phyloP scores from a whole-genome alignment of 192 early-diverging fungal genomes.

The Coemansia sp. region DNA sequence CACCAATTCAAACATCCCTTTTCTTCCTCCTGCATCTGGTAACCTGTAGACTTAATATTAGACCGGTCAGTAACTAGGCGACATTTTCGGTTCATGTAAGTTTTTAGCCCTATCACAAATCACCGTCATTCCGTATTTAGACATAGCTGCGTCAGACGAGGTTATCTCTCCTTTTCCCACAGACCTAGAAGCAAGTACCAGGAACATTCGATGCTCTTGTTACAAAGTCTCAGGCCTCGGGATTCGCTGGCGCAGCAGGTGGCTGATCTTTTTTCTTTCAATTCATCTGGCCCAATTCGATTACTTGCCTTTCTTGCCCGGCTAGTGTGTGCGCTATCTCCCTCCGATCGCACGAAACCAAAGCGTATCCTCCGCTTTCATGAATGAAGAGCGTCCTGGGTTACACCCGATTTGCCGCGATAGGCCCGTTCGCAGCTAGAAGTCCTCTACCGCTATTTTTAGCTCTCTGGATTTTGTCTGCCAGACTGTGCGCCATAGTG shows the following conservation, averaged over 20 bases:
- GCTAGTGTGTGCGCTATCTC: background rate
- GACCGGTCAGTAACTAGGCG: background rate
- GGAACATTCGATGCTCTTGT: background rate
- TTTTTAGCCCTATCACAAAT: background rate
- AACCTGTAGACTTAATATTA: conserved; percentile 1
- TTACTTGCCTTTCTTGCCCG: background rate
- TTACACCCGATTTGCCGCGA: conserved; percentile 2
- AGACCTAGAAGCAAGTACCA: background rate
- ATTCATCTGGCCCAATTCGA: background rate
- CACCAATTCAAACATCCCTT: background rate
- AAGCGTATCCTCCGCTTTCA: background rate
- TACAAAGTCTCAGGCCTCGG: background rate
- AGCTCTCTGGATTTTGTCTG: background rate
- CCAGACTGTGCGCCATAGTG: background rate
- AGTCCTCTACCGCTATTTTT: background rate
- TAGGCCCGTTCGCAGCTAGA: background rate
- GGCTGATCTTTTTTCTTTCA: background rate
- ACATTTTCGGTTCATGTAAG: background rate
- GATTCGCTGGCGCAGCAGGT: background rate
- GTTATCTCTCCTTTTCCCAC: background rate
- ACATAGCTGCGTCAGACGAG: background rate
- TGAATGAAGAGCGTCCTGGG: background rate
- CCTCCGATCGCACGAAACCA: background rate
- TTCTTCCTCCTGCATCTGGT: background rate
- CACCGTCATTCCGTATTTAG: background rate